A percentile compares a stretch with the other conserved stretches of the same genome.
phyloP scores from a whole-genome alignment of 2,329 filamentous ascomycete genomes.

The Mycosphaerelloides madeirae region DNA sequence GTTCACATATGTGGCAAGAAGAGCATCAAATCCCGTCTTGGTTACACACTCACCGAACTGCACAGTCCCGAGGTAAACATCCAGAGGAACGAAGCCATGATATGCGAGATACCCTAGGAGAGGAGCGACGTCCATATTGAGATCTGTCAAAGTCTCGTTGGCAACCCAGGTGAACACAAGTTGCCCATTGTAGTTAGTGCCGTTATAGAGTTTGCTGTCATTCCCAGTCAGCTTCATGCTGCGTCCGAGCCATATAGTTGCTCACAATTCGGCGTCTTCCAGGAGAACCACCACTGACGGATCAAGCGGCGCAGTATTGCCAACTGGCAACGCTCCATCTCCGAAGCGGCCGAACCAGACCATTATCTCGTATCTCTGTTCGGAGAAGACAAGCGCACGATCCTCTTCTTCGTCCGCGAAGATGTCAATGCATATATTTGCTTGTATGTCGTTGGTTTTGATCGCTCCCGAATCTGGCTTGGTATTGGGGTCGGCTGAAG shows the following conservation, averaged over 20 bases:
- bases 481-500: conserved; percentile 9
- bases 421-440: conserved; percentile 16
- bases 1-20: no score
- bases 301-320: conserved; percentile 9
- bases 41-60: conserved; percentile 8
- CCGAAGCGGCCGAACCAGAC: conserved; percentile 20
- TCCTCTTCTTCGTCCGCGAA: conserved; percentile 16
- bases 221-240: no score
- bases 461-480: conserved; percentile 6
- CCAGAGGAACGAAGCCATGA: conserved; percentile 7
- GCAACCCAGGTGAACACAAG: conserved; percentile 17
- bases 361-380: conserved; percentile 21
- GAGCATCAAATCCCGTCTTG: no score
- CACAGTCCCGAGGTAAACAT: conserved; percentile 15
- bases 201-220: conserved; percentile 14
- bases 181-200: conserved; percentile 15
- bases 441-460: conserved; percentile 10
- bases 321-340: conserved; percentile 11
- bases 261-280: conserved; percentile 12
- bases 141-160: conserved; percentile 13
- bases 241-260: background rate
- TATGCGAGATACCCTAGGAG: conserved; percentile 11
- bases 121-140: conserved; percentile 17
- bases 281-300: conserved; percentile 9
- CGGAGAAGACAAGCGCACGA: conserved; percentile 6